Evolutionary conservation across 495 filamentous ascomycete genomes (phyloP), one percentile per base, ranked within the genome.

Genomic region (Penicillium paradoxum): DNA sequence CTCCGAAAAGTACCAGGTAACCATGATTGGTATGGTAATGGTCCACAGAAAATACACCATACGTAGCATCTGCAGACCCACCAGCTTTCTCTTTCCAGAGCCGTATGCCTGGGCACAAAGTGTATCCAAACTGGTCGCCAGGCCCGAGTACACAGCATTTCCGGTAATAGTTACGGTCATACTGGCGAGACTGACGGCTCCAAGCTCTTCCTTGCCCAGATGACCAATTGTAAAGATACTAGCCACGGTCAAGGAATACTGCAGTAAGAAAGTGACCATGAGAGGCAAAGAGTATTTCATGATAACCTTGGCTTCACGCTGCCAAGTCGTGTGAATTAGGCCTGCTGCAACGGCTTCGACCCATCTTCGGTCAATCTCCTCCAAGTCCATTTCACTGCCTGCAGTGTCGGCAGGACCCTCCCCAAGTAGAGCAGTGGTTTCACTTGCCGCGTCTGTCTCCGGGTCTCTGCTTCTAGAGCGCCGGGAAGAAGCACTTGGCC

Each of bases 281-380:
- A 89, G 70, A 0, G 85, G 84, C 15, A 73, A 68, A n/a, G 82
- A 83, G 60, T 85, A 86, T 58, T 72, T 73, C 4, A 67, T 61
- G 30, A 91, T 72, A 0, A 88, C 86, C 65, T 86, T 83, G 1
- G 84, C 79, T 72, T 96, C 90, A 52, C 88, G 80, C 58, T 83
- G 82, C 87, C 89, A 95, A 0, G 89, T 90, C 3, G 90, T 95
- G 44, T 87, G 82, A 54, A 95, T 87, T 52, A 77, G 72, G 7
- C 88, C 88, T 3, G 81, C 78, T 0, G 78, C 74, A 10, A 91
- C 88, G 2, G 89, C 88, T 33, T 86, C 84, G 49, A 90, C 85
- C 90, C 90, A 96, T 69, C 87, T 85, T 40, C 77, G 68, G 50
- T 77, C 72, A 34, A 77, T 72, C 37, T 75, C 72, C 14, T 74